Percentiles rank a stretch among this genome's conserved stretches.
phyloP scores from a whole-genome alignment of 345 rosid species.

The Hibiscus syriacus region DNA sequence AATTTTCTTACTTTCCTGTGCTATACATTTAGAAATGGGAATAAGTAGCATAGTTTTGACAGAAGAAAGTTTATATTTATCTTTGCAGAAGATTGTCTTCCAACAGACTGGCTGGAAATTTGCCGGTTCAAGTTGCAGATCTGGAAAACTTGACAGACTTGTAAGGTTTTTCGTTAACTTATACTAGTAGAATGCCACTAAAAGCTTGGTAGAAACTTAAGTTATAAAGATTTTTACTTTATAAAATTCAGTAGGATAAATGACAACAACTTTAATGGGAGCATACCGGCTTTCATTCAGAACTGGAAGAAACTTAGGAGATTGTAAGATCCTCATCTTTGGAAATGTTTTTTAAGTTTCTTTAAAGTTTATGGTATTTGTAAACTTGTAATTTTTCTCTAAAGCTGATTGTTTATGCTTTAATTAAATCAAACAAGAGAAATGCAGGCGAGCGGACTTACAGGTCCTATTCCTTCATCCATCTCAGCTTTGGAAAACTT shows the following conservation, averaged over 20 bases:
- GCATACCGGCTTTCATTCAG: conserved; percentile 50
- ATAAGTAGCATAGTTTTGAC: background rate
- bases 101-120: conserved; percentile 34
- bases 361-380: background rate
- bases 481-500: conserved; percentile 30
- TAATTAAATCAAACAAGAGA: conserved; percentile 26
- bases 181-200: background rate
- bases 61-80: background rate
- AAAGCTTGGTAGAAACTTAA: background rate
- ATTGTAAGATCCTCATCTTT: conserved; percentile 44
- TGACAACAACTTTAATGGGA: conserved; percentile 67
- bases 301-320: conserved; percentile 51
- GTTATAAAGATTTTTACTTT: background rate
- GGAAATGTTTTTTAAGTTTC: background rate
- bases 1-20: background rate
- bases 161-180: conserved; percentile 22
- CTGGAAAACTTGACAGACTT: conserved; percentile 31
- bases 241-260: conserved; percentile 51
- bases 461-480: conserved; percentile 39
- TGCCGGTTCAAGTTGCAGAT: conserved; percentile 31
- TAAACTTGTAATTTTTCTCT: background rate
- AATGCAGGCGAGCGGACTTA: conserved; percentile 44
- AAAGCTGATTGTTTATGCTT: background rate
- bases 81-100: conserved; percentile 32
- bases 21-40: background rate